A percentile compares a stretch with the other conserved stretches of the same genome.
Conservation (phyloP, 371 early-diverging fungal species). For the Chytridium lagenaria region DNA sequence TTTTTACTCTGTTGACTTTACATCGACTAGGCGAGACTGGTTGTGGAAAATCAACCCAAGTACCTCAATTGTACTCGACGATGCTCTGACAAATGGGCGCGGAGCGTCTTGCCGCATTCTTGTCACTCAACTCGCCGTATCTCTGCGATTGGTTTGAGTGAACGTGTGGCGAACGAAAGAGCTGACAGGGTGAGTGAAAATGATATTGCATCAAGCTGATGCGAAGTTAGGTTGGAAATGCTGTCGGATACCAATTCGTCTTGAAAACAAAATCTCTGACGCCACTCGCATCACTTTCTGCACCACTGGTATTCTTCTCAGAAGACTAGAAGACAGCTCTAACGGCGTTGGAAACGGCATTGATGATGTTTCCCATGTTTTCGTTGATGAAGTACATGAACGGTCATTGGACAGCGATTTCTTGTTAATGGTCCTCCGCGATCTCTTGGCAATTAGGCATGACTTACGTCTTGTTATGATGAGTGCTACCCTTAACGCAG, state of each 20-base stretch:
- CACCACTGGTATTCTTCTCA: slow-evolving; percentile 68
- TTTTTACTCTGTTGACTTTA: slow-evolving; percentile 1
- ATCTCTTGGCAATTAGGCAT: slow-evolving; percentile 11
- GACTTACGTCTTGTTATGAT: slow-evolving; percentile 48
- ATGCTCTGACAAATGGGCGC: slow-evolving; percentile 24
- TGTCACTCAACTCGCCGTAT: slow-evolving; percentile 61
- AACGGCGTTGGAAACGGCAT: slow-evolving; percentile 61
- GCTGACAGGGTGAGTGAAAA: slow-evolving; percentile 39
- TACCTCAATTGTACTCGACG: slow-evolving; percentile 61
- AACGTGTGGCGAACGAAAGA: slow-evolving; percentile 58
- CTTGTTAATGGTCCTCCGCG: slow-evolving; percentile 53
- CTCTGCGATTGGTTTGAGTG: slow-evolving; percentile 62
- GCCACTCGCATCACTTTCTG: slow-evolving; percentile 61
- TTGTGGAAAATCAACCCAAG: slow-evolving; percentile 73
- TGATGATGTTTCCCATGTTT: slow-evolving; percentile 54
- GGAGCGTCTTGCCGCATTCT: slow-evolving; percentile 51
- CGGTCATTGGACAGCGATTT: slow-evolving; percentile 64
- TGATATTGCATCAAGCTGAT: neutral
- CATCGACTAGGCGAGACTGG: slow-evolving; percentile 39
- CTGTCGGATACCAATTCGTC: slow-evolving; percentile 65
- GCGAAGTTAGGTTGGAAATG: slow-evolving; percentile 21
- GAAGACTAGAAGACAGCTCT: slow-evolving; percentile 55
- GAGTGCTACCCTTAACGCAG: slow-evolving; percentile 52
- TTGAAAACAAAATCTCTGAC: slow-evolving; percentile 51
- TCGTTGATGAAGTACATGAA: slow-evolving; percentile 72